Evolutionary conservation across 78 protist genomes (phyloP).

Genomic region (Dictyostelium capitatum): DNA sequence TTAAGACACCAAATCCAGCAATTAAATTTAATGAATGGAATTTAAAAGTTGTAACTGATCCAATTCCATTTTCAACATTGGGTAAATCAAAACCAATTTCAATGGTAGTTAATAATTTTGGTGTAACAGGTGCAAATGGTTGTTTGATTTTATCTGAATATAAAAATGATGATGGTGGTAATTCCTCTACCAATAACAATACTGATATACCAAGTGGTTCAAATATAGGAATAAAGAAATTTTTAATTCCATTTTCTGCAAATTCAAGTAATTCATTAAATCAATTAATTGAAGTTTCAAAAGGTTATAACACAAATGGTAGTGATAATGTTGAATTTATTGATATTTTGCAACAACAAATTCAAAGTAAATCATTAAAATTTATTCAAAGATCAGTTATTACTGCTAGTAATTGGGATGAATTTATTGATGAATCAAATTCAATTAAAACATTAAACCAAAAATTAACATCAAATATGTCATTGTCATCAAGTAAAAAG

Average conservation of each 20-base stretch:
- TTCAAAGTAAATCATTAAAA: too few species aligned
- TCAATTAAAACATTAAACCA: neutral
- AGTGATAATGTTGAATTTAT: conserved; percentile 7
- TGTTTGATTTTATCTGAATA: conserved; percentile 64
- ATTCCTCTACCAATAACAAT: neutral
- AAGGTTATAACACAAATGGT: too few species aligned
- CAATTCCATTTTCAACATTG: neutral
- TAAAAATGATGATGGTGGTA: neutral
- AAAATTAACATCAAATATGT: neutral
- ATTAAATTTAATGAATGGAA: conserved; percentile 32
- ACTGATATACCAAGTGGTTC: neutral
- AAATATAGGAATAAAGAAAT: neutral
- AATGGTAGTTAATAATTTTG: conserved; percentile 85
- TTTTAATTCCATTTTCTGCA: conserved; percentile 53
- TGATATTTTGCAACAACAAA: conserved; percentile 36
- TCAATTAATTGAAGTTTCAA: neutral
- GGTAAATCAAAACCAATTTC: neutral
- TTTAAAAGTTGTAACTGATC: conserved; percentile 23
- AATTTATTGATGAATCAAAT: neutral
- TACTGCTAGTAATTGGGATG: conserved; percentile 27
- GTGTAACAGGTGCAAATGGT: conserved; percentile 89
- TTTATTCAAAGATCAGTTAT: too few species aligned
- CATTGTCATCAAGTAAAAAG: neutral
- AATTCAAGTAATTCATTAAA: conserved; percentile 46
- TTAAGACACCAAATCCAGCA: conserved; percentile 15